A percentile compares a stretch with the other conserved stretches of the same genome.
Evolutionary conservation across 2,329 filamentous ascomycete species (phyloP).

Genomic region (Fusarium sp.): DNA sequence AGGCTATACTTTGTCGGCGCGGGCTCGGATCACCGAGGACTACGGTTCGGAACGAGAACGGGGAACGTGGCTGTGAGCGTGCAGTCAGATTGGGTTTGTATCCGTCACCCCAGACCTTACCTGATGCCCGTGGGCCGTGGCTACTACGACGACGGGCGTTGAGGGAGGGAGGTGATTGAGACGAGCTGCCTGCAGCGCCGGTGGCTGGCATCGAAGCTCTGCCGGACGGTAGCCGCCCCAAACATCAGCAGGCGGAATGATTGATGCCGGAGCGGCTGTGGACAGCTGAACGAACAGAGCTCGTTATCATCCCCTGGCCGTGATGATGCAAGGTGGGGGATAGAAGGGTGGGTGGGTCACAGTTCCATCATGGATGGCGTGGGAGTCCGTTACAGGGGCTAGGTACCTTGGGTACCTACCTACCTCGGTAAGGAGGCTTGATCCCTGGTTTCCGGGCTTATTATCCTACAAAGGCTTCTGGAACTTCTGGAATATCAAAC

Average conservation of each 20-base stretch:
- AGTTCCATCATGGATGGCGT: slow-evolving; percentile 33
- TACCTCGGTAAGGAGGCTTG: not conserved
- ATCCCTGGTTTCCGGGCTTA: too few relatives aligned
- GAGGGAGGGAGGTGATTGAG: not conserved
- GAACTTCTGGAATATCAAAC: too few relatives aligned
- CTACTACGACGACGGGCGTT: slow-evolving; percentile 5
- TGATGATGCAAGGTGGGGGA: slow-evolving; percentile 36
- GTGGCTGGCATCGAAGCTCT: slow-evolving; percentile 2
- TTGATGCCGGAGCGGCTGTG: slow-evolving; percentile 5
- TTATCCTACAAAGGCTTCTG: too few relatives aligned
- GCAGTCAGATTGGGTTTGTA: not conserved
- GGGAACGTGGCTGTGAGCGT: not conserved
- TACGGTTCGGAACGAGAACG: slow-evolving; percentile 8
- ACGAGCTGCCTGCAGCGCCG: not conserved
- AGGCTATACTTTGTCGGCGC: slow-evolving; percentile 24
- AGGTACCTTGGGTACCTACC: not conserved
- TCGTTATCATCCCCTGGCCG: slow-evolving; percentile 3
- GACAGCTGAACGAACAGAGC: not conserved
- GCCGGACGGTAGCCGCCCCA: not conserved
- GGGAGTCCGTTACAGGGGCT: slow-evolving; percentile 4
- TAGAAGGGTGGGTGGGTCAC: slow-evolving; percentile 35
- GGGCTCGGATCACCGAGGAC: slow-evolving; percentile 32
- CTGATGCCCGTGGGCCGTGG: slow-evolving; percentile 9
- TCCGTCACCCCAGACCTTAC: slow-evolving; percentile 1
- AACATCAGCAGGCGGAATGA: slow-evolving; percentile 1